These are phyloP conservation scores for Verticillium zaregamsianum DNA, from an alignment of 2,329 filamentous ascomycete species.

Conservation along the genomic window DNA sequence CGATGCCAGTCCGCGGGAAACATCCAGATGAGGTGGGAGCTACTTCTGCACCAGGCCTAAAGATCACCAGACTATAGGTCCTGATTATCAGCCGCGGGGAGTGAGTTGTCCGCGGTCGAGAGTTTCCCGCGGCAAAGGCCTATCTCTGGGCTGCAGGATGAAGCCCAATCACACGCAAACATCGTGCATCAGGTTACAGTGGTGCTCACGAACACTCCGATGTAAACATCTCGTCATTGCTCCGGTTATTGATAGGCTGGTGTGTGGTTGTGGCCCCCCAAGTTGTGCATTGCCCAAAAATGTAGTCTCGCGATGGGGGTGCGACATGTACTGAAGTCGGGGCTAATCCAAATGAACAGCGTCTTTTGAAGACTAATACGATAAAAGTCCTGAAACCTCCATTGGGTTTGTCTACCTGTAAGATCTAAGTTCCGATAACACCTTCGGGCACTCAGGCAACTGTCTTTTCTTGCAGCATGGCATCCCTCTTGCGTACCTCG, in stretches of 20 bases:
- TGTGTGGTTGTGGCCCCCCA: not conserved
- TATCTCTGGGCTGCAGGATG: not conserved
- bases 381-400: too few species aligned
- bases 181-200: not conserved
- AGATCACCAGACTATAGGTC: not conserved
- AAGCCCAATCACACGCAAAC: not conserved
- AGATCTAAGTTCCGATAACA: too few species aligned
- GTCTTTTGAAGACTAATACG: too few species aligned
- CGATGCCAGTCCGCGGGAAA: not conserved
- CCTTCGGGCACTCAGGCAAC: not conserved
- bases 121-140: not conserved
- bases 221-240: not conserved
- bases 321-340: too few species aligned
- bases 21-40: not conserved
- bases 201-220: not conserved
- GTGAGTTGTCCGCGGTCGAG: not conserved
- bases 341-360: too few species aligned
- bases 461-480: slow-evolving; percentile 8
- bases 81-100: not conserved
- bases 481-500: slow-evolving; percentile 14
- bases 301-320: too few species aligned
- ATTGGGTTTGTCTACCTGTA: too few species aligned
- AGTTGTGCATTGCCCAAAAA: not conserved
- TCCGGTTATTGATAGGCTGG: not conserved
- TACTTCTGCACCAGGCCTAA: not conserved